These are phyloP conservation scores for Cladosporium halotolerans DNA, from an alignment of 2,329 filamentous ascomycete species.

Conservation along the genomic window DNA sequence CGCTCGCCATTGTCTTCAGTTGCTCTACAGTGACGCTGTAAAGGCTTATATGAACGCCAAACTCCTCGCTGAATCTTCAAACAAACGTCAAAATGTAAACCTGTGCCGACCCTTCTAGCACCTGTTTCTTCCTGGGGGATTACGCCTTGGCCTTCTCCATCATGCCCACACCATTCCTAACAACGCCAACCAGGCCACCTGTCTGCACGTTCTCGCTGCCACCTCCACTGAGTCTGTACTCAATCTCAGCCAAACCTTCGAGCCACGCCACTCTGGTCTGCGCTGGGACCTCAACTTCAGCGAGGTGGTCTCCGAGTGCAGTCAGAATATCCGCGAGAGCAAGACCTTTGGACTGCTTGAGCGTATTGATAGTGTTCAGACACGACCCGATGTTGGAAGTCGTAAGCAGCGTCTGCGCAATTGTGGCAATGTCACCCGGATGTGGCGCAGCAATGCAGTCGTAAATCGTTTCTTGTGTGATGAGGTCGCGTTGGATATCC, in stretches of 20 bases:
- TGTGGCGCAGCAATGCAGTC: constrained; percentile 95
- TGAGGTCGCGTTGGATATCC: constrained; percentile 70
- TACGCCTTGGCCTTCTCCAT: constrained; percentile 36
- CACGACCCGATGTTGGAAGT: constrained; percentile 87
- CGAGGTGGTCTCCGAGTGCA: constrained; percentile 73
- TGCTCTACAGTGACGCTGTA: too few species aligned
- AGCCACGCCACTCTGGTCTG: constrained; percentile 89
- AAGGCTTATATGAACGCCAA: background rate
- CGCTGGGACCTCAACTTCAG: constrained; percentile 73
- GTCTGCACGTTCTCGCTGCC: constrained; percentile 86
- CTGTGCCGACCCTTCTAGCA: background rate
- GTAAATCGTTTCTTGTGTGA: constrained; percentile 89
- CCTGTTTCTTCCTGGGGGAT: background rate
- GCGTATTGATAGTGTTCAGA: constrained; percentile 75
- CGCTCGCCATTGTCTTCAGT: too few species aligned
- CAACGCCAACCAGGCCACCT: constrained; percentile 82
- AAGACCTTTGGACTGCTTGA: constrained; percentile 79
- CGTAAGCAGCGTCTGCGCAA: constrained; percentile 73
- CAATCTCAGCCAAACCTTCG: constrained; percentile 83
- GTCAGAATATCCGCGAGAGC: constrained; percentile 93
- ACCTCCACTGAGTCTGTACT: constrained; percentile 83
- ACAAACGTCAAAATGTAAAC: too few species aligned
- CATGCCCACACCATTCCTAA: constrained; percentile 79
- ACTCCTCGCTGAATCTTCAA: constrained; percentile 6
- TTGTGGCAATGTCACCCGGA: constrained; percentile 78